Conservation (phyloP, 306 rosid species). For the Quillaja saponaria region DNA sequence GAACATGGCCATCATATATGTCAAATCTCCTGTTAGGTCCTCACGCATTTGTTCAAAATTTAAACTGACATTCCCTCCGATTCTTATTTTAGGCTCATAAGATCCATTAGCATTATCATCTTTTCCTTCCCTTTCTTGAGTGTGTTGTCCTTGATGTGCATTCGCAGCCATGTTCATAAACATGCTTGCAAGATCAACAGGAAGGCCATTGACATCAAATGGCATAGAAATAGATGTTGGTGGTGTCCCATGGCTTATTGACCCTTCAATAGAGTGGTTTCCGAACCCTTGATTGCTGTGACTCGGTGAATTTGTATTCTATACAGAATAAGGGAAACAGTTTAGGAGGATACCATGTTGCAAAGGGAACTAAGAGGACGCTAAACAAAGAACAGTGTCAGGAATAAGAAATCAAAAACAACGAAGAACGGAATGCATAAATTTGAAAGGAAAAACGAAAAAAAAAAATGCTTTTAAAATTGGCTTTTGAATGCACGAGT, state of each 20-base stretch:
- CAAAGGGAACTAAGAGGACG: too few species aligned
- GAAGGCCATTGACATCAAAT: constrained; percentile 39
- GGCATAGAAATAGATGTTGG: constrained; percentile 57
- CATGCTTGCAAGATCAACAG: constrained; percentile 55
- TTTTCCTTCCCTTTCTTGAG: constrained; percentile 46
- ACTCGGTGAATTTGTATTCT: constrained; percentile 52
- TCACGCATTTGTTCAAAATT: constrained; percentile 67
- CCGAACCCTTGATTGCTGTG: constrained; percentile 42
- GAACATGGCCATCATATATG: constrained; percentile 72
- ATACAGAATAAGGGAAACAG: neutral
- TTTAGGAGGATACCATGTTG: too few species aligned
- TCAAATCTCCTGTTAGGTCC: constrained; percentile 59
- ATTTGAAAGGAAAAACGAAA: too few species aligned
- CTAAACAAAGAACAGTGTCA: too few species aligned
- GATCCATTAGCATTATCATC: constrained; percentile 31
- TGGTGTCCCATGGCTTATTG: constrained; percentile 49
- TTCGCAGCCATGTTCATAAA: constrained; percentile 64
- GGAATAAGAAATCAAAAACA: too few species aligned
- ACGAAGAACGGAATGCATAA: too few species aligned
- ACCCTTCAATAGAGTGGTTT: constrained; percentile 50
- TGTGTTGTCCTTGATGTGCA: constrained; percentile 46
- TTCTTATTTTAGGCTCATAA: constrained; percentile 47
- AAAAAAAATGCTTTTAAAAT: too few species aligned
- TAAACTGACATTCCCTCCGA: constrained; percentile 51
- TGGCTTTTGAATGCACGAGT: too few species aligned